These are phyloP conservation scores for Clarireedia hainanense DNA, from an alignment of 2,329 filamentous ascomycete genomes.

Conservation along the genomic window DNA sequence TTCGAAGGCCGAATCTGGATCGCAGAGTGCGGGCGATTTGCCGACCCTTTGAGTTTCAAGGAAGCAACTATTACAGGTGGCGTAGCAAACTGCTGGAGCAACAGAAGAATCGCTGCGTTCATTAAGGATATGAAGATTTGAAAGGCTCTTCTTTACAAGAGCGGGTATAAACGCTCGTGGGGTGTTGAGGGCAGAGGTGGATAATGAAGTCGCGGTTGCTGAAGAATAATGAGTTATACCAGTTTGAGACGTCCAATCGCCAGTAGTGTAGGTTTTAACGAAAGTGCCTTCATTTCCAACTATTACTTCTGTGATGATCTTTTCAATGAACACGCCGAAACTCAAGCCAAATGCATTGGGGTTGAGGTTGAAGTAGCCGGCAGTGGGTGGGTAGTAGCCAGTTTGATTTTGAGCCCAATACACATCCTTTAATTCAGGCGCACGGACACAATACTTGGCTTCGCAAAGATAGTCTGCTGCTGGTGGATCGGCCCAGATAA, in stretches of 20 bases:
- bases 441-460: constrained; percentile 33
- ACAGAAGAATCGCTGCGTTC: constrained; percentile 35
- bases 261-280: constrained; percentile 41
- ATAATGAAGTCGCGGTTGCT: constrained; percentile 1
- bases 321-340: constrained; percentile 51
- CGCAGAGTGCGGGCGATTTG: constrained; percentile 41
- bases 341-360: constrained; percentile 54
- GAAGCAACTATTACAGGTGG: constrained; percentile 42
- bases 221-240: constrained; percentile 34
- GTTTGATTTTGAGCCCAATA: constrained; percentile 40
- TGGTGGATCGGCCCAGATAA: constrained; percentile 34
- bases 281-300: constrained; percentile 12
- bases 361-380: constrained; percentile 58
- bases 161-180: neutral
- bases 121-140: constrained; percentile 5
- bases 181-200: neutral
- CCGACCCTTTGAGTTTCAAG: constrained; percentile 41
- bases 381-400: constrained; percentile 42
- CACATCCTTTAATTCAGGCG: constrained; percentile 25
- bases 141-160: neutral
- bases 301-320: constrained; percentile 32
- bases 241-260: constrained; percentile 47
- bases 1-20: constrained; percentile 34
- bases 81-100: constrained; percentile 43
- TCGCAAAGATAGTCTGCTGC: constrained; percentile 32